A percentile compares a stretch with the other conserved stretches of the same genome.
These are phyloP conservation scores for Erysimum cheiri DNA, from an alignment of 441 rosid genomes.

Conservation along the genomic window DNA sequence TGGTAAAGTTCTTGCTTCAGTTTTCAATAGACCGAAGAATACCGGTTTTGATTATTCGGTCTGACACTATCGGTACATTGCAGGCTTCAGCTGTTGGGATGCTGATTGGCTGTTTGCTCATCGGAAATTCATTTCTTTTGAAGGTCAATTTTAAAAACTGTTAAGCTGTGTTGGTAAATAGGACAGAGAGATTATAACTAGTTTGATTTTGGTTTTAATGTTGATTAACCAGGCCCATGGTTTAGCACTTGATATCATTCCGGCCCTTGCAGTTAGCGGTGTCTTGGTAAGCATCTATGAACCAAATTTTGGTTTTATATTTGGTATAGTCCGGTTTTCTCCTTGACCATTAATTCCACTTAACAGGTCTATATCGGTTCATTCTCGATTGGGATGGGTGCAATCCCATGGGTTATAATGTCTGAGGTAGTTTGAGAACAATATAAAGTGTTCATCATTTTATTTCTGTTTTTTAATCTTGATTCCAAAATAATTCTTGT, in stretches of 20 bases:
- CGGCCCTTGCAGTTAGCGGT: constrained; percentile 53
- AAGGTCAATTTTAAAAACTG: constrained; percentile 46
- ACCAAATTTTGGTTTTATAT: too few species aligned
- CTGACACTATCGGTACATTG: constrained; percentile 22
- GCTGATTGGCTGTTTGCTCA: constrained; percentile 54
- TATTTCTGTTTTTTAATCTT: not conserved
- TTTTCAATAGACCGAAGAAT: not conserved
- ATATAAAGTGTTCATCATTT: not conserved
- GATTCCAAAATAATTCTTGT: not conserved
- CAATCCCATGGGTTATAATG: constrained; percentile 81
- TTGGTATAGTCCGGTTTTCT: not conserved
- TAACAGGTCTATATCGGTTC: constrained; percentile 58
- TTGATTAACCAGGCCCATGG: constrained; percentile 48
- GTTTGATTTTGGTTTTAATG: constrained; percentile 1
- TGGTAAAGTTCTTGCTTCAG: constrained; percentile 41
- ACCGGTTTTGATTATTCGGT: constrained; percentile 1
- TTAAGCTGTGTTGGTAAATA: not conserved
- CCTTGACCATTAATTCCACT: too few species aligned
- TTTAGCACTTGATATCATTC: constrained; percentile 46
- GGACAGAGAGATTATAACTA: not conserved
- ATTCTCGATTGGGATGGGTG: constrained; percentile 65
- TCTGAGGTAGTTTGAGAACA: constrained; percentile 58
- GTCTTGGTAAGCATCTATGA: constrained; percentile 51
- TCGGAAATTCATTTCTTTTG: constrained; percentile 58
- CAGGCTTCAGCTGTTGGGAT: constrained; percentile 63